Percentiles rank a stretch among this genome's conserved stretches.
These are phyloP conservation scores for Cnidoscolus chayamansa DNA, from an alignment of 441 rosid species.

Conservation along the genomic window DNA sequence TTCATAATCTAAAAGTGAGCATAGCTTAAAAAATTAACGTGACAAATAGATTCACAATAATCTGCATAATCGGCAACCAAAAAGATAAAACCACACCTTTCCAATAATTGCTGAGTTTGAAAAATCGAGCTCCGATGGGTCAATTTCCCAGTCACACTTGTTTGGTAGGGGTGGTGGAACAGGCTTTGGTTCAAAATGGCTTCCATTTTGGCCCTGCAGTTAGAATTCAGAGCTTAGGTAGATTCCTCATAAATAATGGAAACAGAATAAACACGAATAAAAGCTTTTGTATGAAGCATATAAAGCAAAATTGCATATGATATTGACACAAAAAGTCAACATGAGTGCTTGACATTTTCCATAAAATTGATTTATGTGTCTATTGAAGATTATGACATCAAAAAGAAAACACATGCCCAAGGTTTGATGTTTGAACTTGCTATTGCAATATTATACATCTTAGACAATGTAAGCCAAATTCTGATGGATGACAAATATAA, in stretches of 20 bases:
- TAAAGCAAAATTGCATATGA: background rate
- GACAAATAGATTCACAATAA: background rate
- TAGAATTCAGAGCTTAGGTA: conserved; percentile 16
- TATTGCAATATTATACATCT: background rate
- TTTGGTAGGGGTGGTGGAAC: conserved; percentile 92
- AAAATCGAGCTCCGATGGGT: conserved; percentile 93
- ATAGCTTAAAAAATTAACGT: background rate
- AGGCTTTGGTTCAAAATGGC: conserved; percentile 95
- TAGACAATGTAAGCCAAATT: background rate
- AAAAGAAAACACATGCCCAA: background rate
- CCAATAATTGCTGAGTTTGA: conserved; percentile 69
- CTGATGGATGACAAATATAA: background rate
- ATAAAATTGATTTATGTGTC: background rate
- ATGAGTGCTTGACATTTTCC: background rate
- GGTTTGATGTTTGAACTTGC: background rate
- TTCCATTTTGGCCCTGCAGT: conserved; percentile 92
- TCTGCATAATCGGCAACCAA: conserved; percentile 6
- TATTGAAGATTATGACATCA: background rate
- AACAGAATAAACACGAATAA: conserved; percentile 13
- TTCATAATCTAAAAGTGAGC: background rate
- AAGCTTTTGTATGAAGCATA: background rate
- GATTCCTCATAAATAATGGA: background rate
- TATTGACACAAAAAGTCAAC: background rate
- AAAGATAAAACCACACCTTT: conserved; percentile 51
- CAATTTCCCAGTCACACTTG: conserved; percentile 99